Conservation (phyloP, 495 filamentous ascomycete species). For the Penicillium cinerascens region DNA sequence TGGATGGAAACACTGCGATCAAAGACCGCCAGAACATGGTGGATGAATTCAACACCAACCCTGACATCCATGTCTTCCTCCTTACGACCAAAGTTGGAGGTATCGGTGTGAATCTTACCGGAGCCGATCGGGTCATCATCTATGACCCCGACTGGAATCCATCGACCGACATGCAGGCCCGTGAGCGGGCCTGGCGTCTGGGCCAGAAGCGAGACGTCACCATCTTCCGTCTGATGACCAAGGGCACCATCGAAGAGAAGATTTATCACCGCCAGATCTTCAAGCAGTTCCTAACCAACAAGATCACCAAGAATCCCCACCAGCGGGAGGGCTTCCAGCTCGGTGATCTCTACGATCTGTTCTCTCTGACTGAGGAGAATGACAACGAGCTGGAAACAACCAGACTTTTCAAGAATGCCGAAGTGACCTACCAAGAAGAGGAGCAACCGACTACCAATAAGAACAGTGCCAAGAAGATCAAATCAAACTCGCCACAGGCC, state of each 20-base stretch:
- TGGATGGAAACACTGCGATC: constrained; percentile 90
- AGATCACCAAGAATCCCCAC: constrained; percentile 88
- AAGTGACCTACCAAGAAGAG: constrained; percentile 58
- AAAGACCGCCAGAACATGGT: constrained; percentile 78
- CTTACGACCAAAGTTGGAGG: constrained; percentile 94
- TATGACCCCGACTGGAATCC: constrained; percentile 99
- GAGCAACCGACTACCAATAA: constrained; percentile 1
- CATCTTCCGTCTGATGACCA: constrained; percentile 94
- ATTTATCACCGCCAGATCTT: constrained; percentile 98
- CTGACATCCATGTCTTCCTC: constrained; percentile 79
- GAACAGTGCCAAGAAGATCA: constrained; percentile 17
- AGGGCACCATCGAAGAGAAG: constrained; percentile 97
- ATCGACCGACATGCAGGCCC: constrained; percentile 86
- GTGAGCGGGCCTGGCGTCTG: constrained; percentile 94
- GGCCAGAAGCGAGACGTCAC: constrained; percentile 92
- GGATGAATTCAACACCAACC: constrained; percentile 83
- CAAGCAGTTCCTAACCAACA: constrained; percentile 93
- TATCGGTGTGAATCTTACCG: constrained; percentile 88
- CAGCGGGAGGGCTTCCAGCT: constrained; percentile 82
- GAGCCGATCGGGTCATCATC: constrained; percentile 93
- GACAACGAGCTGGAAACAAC: constrained; percentile 76
- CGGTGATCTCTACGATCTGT: constrained; percentile 85
- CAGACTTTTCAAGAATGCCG: constrained; percentile 76
- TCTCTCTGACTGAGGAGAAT: constrained; percentile 68
- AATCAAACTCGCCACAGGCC: constrained; percentile 9